phyloP scores from a whole-genome alignment of 2,329 filamentous ascomycete genomes.

The Cryoendolithus antarcticus region DNA sequence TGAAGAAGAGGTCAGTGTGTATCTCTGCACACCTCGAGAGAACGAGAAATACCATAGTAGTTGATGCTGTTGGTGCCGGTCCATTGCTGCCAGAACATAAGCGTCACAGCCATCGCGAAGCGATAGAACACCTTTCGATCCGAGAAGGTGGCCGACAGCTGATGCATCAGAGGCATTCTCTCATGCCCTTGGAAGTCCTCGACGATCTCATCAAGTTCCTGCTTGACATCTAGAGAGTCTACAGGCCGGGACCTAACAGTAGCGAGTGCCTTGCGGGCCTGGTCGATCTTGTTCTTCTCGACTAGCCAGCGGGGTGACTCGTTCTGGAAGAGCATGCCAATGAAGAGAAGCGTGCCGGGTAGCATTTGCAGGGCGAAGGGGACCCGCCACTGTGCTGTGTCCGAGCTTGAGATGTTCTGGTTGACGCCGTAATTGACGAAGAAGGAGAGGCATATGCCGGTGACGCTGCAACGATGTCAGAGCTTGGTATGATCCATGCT shows the following conservation, averaged over 20 bases:
- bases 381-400: constrained; percentile 40
- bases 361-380: constrained; percentile 42
- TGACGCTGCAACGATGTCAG: constrained; percentile 24
- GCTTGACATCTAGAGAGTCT: constrained; percentile 24
- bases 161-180: constrained; percentile 26
- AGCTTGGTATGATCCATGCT: constrained; percentile 25
- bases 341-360: constrained; percentile 37
- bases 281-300: constrained; percentile 36
- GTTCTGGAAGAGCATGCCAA: constrained; percentile 39
- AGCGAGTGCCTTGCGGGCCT: constrained; percentile 31
- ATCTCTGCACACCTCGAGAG: too few relatives aligned
- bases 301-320: constrained; percentile 44
- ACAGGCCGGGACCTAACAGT: constrained; percentile 25
- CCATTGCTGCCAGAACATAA: constrained; percentile 32
- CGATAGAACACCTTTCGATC: constrained; percentile 29
- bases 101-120: constrained; percentile 28
- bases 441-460: constrained; percentile 38
- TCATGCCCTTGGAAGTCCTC: constrained; percentile 33
- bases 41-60: constrained; percentile 19
- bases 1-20: too few relatives aligned
- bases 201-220: constrained; percentile 33
- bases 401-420: constrained; percentile 29
- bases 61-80: constrained; percentile 2
- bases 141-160: constrained; percentile 26
- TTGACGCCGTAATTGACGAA: constrained; percentile 42